Evolutionary conservation across 768 basidiomycete genomes (phyloP).

Genomic region (Leccinum fibrillosum): DNA sequence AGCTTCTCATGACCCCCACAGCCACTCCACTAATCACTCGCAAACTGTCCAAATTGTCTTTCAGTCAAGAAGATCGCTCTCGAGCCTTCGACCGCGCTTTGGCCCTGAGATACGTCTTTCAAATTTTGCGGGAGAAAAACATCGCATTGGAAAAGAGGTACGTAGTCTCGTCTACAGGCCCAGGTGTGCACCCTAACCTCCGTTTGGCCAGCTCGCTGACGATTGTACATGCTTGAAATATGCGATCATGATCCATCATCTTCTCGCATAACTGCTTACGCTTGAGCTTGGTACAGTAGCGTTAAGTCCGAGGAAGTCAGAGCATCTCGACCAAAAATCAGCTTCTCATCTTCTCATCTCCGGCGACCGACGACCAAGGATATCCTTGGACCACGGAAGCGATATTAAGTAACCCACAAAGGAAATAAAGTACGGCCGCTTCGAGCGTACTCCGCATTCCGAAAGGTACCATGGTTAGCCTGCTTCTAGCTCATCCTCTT

Average conservation of each 20-base stretch:
- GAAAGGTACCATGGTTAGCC: slow-evolving; percentile 35
- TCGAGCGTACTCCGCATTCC: slow-evolving; percentile 37
- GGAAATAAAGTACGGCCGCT: slow-evolving; percentile 40
- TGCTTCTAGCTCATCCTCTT: slow-evolving; percentile 22
- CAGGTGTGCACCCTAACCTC: slow-evolving; percentile 16
- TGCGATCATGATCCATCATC: slow-evolving; percentile 33
- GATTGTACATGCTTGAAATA: slow-evolving; percentile 33
- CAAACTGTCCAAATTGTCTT: slow-evolving; percentile 34
- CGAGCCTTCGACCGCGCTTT: slow-evolving; percentile 30
- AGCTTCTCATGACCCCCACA: too few species aligned
- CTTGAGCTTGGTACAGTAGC: slow-evolving; percentile 38
- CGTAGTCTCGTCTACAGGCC: slow-evolving; percentile 31
- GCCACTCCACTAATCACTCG: slow-evolving; percentile 1
- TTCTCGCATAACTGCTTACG: slow-evolving; percentile 30
- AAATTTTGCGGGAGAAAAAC: slow-evolving; percentile 19
- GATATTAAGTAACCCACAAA: slow-evolving; percentile 27
- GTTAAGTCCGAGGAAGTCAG: slow-evolving; percentile 34
- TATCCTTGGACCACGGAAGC: slow-evolving; percentile 14
- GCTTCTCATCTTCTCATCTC: slow-evolving; percentile 29
- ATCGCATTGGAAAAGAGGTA: slow-evolving; percentile 18
- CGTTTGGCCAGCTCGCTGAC: slow-evolving; percentile 11
- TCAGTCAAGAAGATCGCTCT: slow-evolving; percentile 25
- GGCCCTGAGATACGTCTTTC: slow-evolving; percentile 28
- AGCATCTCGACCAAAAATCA: slow-evolving; percentile 28
- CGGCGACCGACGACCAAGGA: slow-evolving; percentile 28